Base-by-base conservation (phyloP, 1,139 yeast genomes). In the Pichia sp. region DNA sequence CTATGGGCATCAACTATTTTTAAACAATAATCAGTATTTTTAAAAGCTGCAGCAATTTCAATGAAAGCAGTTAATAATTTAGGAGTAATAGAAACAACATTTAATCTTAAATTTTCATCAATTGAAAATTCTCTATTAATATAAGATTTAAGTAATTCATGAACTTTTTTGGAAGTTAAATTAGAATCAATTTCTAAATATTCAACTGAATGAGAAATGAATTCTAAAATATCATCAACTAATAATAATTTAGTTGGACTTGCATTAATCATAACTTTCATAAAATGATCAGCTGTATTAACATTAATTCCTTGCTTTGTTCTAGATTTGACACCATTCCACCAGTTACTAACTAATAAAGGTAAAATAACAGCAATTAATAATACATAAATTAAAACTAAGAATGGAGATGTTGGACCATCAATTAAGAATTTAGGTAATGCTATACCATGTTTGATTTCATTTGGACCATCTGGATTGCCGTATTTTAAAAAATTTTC, bases 401-500 rank as follows among this genome's bases (percentile, higher is more conserved):
- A 62, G 52, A 85, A 71, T 33, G 83, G 55, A 6, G 94, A 81
- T 32, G 83, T 82, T 46, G 78, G 72, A 26, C 95, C 91, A 52
- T 87, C 96, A 32, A 93, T 87, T 53, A 93, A 71, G 64, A 87
- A 87, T 60, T 83, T 81, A 31, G 99, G 99, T 52, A 93, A 67
- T 0, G 97, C 99, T 62, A 93, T 88, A 44, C 98, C 98, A 60
- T 87, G 96, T n/a, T 82, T 69, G n/a, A 84, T 72, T 35, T 86
- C 86, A 62, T 87, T 96, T 37, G 95, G 96, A 31, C 98, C 98
- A 65, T 93, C 98, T 6, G 99, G 99, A 60, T 93, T 95, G 35
- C 99, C 99, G 57, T 81, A 91, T 55, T 77, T 80, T 57, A 82
- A 68, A 60, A 76, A 89, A 61, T 93, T 93, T 51, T 84, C 86